Evolutionary conservation across 805 yeast species (phyloP).

Genomic region (Saccharomycopsis olivae): DNA sequence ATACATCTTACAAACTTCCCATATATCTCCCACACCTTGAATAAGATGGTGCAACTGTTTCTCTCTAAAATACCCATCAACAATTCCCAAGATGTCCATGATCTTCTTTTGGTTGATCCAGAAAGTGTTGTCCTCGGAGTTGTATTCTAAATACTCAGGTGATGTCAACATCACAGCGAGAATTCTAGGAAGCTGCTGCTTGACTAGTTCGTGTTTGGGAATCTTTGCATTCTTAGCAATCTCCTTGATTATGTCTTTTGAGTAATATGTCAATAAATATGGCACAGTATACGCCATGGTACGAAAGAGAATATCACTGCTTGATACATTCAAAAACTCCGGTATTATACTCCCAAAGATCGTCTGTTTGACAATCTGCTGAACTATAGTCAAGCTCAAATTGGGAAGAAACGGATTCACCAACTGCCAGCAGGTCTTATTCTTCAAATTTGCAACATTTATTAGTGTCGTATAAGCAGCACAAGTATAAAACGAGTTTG

Average conservation of each 20-base stretch:
- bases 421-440: constrained; percentile 66
- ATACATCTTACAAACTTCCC: constrained; percentile 36
- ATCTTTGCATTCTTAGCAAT: constrained; percentile 45
- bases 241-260: constrained; percentile 48
- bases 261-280: constrained; percentile 54
- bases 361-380: constrained; percentile 38
- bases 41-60: constrained; percentile 24
- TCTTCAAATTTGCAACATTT: constrained; percentile 43
- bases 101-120: constrained; percentile 38
- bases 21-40: constrained; percentile 22
- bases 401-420: constrained; percentile 72
- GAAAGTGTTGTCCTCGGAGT: constrained; percentile 17
- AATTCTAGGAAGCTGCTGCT: constrained; percentile 39
- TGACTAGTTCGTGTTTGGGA: constrained; percentile 36
- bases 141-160: constrained; percentile 23
- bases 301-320: constrained; percentile 50
- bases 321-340: constrained; percentile 52
- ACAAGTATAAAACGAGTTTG: constrained; percentile 54
- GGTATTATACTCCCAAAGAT: constrained; percentile 49
- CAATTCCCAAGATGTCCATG: constrained; percentile 40
- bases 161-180: constrained; percentile 49
- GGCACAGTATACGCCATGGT: constrained; percentile 74
- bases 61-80: constrained; percentile 36
- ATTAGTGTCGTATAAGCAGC: constrained; percentile 57
- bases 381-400: constrained; percentile 53